These are phyloP conservation scores for Fusarium sororula DNA, from an alignment of 2,329 filamentous ascomycete genomes.

Conservation along the genomic window DNA sequence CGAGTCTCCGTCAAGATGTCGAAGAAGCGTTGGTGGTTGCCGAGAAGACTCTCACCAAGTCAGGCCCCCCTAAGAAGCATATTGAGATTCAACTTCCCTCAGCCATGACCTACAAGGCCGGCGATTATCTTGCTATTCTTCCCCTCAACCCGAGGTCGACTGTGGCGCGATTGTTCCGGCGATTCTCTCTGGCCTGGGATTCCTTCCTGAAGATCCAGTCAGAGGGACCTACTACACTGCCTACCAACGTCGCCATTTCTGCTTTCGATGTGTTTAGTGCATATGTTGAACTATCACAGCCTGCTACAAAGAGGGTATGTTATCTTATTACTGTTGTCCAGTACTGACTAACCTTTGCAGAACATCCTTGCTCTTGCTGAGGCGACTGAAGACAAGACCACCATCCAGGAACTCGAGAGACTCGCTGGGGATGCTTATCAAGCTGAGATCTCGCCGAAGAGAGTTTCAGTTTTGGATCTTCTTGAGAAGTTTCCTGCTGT, in stretches of 20 bases:
- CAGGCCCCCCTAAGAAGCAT: constrained; percentile 62
- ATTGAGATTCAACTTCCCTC: constrained; percentile 74
- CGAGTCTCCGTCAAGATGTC: constrained; percentile 39
- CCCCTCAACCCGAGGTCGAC: constrained; percentile 73
- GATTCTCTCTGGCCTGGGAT: constrained; percentile 76
- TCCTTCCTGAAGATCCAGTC: constrained; percentile 68
- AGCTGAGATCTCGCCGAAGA: constrained; percentile 61
- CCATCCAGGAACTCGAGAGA: constrained; percentile 54
- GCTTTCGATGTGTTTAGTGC: constrained; percentile 71
- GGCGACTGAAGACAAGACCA: constrained; percentile 57
- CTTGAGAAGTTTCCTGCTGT: constrained; percentile 70
- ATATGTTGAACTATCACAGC: constrained; percentile 78
- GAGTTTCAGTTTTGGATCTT: constrained; percentile 73
- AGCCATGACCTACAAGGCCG: constrained; percentile 72
- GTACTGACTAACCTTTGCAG: constrained; percentile 33
- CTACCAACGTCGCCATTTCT: constrained; percentile 65
- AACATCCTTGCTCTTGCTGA: constrained; percentile 57
- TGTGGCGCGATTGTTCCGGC: constrained; percentile 70
- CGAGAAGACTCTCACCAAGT: constrained; percentile 33
- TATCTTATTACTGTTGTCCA: not conserved
- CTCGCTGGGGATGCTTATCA: constrained; percentile 60
- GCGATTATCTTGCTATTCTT: constrained; percentile 80
- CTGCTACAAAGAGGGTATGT: constrained; percentile 72
- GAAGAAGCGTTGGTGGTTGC: constrained; percentile 38
- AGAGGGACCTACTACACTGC: constrained; percentile 62